Conservation (phyloP, 768 basidiomycete genomes). For the Termitomyces titanicus region DNA sequence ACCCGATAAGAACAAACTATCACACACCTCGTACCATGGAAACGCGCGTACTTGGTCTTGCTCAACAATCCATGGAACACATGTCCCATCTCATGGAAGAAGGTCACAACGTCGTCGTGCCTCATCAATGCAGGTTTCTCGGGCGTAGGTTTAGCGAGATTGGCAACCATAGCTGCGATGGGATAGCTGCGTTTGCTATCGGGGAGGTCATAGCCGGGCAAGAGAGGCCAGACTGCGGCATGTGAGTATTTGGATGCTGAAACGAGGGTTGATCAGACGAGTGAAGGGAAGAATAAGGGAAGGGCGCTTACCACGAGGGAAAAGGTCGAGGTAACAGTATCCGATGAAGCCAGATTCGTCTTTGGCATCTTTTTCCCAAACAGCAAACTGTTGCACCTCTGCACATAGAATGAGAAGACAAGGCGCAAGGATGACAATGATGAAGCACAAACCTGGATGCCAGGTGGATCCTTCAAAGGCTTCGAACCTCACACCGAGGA, state of each 20-base stretch:
- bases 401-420: background rate
- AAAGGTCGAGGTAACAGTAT: slow-evolving; percentile 85
- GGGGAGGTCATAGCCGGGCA: slow-evolving; percentile 57
- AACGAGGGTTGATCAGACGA: background rate
- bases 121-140: slow-evolving; percentile 81
- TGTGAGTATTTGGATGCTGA: slow-evolving; percentile 78
- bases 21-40: slow-evolving; percentile 72
- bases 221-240: slow-evolving; percentile 80
- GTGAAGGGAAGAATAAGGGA: slow-evolving; percentile 1
- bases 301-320: slow-evolving; percentile 62
- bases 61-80: slow-evolving; percentile 70
- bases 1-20: background rate
- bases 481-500: slow-evolving; percentile 75
- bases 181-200: slow-evolving; percentile 69
- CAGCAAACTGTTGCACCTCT: slow-evolving; percentile 83
- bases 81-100: slow-evolving; percentile 90
- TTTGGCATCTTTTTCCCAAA: slow-evolving; percentile 78
- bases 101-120: slow-evolving; percentile 86
- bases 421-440: background rate
- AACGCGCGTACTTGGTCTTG: slow-evolving; percentile 65
- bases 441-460: slow-evolving; percentile 61
- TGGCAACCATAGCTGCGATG: slow-evolving; percentile 83
- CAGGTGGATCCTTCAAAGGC: slow-evolving; percentile 62
- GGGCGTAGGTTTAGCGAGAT: slow-evolving; percentile 81
- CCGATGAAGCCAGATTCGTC: slow-evolving; percentile 74